Base-by-base conservation (phyloP, 78 protist genomes). In the Dictyostelium firmibasis region DNA sequence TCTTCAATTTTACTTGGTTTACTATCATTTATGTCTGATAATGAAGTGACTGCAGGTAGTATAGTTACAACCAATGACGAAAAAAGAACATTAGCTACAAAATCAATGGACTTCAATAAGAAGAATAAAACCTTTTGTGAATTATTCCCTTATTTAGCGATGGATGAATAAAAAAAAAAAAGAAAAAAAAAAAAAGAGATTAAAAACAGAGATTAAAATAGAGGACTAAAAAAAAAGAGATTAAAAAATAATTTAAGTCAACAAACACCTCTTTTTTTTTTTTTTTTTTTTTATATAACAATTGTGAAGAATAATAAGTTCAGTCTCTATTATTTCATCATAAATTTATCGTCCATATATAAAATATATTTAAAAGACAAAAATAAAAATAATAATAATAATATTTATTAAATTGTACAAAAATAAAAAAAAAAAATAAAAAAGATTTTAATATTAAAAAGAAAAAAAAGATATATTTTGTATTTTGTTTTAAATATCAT, bases 1-100 rank as follows among this genome's bases (percentile, higher is more conserved):
- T 64, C 81, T 5, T 13, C 93, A 13, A 89, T 98, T 57, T 70
- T 97, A 29, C 50, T 93, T 9, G 98, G 98, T 6, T 44, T 98
- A 9, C 83, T 96, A n/a, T 95, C 97, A 44, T 98, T 97, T 47
- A 83, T 92, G 91, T 64, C 53, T 4, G 94, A 89, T 11, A 89
- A 78, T 50, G 94, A 87, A 35, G 35, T 78, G 10, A 78, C 93
- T 20, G 44, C 70, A 29, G 93, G 93, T 27, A 78, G 86, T 43
- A 64, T 78, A 31, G 69, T 64, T 2, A 62, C 93, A 23, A 87
- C 93, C 13, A 87, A 87, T 60, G 93, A 87, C 43, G 93, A 87
- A 67, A 87, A 87, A 35, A 87, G 93, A 87, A 33, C 79, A 25
- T 33, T 89, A 2, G 86, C 86, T 27, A 69, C 86, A 36, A 81